These are phyloP conservation scores for Cardamine chenopodiifolia DNA, from an alignment of 345 rosid species.

Conservation along the genomic window DNA sequence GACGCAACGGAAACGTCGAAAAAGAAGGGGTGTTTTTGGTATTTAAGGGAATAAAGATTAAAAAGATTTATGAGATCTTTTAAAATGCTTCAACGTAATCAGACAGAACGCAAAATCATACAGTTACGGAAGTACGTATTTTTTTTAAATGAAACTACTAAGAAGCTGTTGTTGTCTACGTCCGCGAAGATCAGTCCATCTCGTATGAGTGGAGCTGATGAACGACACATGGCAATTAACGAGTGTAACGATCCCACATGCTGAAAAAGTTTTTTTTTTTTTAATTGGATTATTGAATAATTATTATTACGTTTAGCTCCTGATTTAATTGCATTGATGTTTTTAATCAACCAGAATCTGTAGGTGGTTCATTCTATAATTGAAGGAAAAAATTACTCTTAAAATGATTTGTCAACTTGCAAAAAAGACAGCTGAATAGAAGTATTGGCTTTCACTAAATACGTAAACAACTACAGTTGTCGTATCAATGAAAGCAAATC, in stretches of 20 bases:
- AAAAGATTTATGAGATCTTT: constrained; percentile 9
- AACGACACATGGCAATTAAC: constrained; percentile 17
- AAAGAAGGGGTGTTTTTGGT: constrained; percentile 31
- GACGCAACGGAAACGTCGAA: constrained; percentile 6
- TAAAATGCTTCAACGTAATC: not conserved
- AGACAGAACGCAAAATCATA: constrained; percentile 22
- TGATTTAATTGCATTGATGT: not conserved
- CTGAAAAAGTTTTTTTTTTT: constrained; percentile 17
- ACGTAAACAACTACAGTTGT: constrained; percentile 5
- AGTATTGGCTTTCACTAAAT: constrained; percentile 13
- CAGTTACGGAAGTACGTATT: not conserved
- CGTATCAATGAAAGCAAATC: not conserved
- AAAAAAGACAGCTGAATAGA: constrained; percentile 12
- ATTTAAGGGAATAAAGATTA: not conserved
- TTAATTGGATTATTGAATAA: not conserved
- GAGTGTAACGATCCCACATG: not conserved
- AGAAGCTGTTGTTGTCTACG: constrained; percentile 17
- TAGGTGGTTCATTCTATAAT: not conserved
- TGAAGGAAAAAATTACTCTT: not conserved
- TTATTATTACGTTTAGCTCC: not conserved
- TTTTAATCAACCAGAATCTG: not conserved
- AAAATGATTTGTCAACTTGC: not conserved
- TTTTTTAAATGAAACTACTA: not conserved
- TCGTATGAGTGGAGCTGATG: not conserved
- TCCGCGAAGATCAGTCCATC: not conserved